phyloP scores from a whole-genome alignment of 2,329 filamentous ascomycete genomes.

The Fusarium scirpi region DNA sequence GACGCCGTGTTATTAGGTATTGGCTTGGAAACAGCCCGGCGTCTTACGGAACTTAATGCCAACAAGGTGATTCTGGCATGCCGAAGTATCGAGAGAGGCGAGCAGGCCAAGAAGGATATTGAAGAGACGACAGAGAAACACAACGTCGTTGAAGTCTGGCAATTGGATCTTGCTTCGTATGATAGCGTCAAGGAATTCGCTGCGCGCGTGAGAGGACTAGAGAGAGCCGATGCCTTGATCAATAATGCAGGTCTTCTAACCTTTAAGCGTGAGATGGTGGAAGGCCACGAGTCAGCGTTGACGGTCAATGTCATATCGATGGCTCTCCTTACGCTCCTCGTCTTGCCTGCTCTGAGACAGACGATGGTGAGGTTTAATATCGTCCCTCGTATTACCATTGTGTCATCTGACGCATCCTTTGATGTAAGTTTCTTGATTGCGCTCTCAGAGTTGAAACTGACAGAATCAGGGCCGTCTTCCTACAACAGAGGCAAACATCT shows the following conservation, averaged over 20 bases:
- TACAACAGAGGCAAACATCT: conserved; percentile 50
- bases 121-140: conserved; percentile 45
- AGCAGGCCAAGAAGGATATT: conserved; percentile 55
- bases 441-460: not conserved
- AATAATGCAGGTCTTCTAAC: conserved; percentile 54
- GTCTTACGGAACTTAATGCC: conserved; percentile 56
- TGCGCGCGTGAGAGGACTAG: conserved; percentile 46
- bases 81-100: conserved; percentile 55
- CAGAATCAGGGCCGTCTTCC: conserved; percentile 49
- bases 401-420: conserved; percentile 53
- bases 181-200: conserved; percentile 54
- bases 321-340: conserved; percentile 57
- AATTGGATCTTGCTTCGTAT: conserved; percentile 58
- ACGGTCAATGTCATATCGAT: conserved; percentile 63
- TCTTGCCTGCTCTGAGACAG: conserved; percentile 57
- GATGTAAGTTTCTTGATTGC: conserved; percentile 4
- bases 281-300: conserved; percentile 58
- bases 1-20: conserved; percentile 46
- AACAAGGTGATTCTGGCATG: conserved; percentile 58
- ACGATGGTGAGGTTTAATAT: conserved; percentile 51
- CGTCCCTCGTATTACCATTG: conserved; percentile 53
- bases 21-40: conserved; percentile 57
- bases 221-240: conserved; percentile 58
- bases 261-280: conserved; percentile 40
- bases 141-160: conserved; percentile 57